A percentile compares a stretch with the other conserved stretches of the same genome.
Conservation (phyloP, 441 rosid species). For the Arabidopsis hybrid region DNA sequence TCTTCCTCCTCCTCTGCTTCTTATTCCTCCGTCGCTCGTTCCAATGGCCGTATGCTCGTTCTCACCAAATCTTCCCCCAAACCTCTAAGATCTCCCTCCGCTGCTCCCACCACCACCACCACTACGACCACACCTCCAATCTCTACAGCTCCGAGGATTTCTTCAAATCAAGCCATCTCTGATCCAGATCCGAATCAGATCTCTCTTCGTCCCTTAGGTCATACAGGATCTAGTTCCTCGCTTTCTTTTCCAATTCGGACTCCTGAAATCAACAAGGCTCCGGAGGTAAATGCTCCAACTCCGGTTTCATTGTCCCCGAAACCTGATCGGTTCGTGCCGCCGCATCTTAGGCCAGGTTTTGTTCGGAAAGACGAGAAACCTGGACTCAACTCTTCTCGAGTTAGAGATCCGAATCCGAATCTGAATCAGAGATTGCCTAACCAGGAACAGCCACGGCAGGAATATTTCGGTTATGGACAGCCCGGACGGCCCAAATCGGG, state of each 20-base stretch:
- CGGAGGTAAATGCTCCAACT: constrained; percentile 35
- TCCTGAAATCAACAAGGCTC: constrained; percentile 45
- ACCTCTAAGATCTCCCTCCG: constrained; percentile 41
- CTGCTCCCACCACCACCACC: constrained; percentile 1
- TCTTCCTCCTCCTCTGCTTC: constrained; percentile 45
- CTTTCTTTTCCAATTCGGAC: constrained; percentile 42
- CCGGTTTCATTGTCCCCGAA: constrained; percentile 47
- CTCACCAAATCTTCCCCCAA: constrained; percentile 70
- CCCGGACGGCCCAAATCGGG: constrained; percentile 76
- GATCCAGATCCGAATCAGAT: constrained; percentile 54
- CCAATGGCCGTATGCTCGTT: constrained; percentile 91
- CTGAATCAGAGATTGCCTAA: constrained; percentile 26
- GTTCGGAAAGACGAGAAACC: constrained; percentile 65
- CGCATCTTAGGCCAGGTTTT: constrained; percentile 91
- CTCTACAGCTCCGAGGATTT: constrained; percentile 29
- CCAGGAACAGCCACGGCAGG: constrained; percentile 43
- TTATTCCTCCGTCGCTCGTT: constrained; percentile 51
- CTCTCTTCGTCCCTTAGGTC: constrained; percentile 72
- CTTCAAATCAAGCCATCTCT: constrained; percentile 41
- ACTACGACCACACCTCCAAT: constrained; percentile 30
- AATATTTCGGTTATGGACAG: constrained; percentile 52
- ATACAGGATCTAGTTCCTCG: constrained; percentile 55
- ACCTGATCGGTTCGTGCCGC: constrained; percentile 71
- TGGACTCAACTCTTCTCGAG: constrained; percentile 46
- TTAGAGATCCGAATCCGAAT: constrained; percentile 40